Evolutionary conservation across 2,329 filamentous ascomycete species (phyloP), one percentile per base, ranked within the genome.

Genomic region (Fusarium mundagurra): DNA sequence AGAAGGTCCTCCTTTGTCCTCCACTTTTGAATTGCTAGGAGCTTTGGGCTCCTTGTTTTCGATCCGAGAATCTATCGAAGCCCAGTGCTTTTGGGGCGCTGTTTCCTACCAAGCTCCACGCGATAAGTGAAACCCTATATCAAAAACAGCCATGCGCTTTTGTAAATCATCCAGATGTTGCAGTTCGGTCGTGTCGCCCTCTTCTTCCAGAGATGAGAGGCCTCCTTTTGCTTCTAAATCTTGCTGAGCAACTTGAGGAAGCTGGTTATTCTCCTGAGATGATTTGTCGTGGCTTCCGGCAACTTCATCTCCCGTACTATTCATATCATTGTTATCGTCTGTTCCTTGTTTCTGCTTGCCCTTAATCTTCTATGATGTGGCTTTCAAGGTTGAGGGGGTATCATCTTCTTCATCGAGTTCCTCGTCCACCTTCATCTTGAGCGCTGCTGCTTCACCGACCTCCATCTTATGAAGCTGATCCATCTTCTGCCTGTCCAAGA

Each of bases 401-500:
- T 82, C 80, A 27, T 82, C 81, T 34, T 84, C 83, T 10, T 85
- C 84, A 2, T 84, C 83, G 3, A 83, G 80, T 5, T 84, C 83
- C 5, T 81, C 80, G 22, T 84, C 82, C 31, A 84, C 77, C 59
- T 82, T 80, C 78, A 80, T 82, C 62, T 80, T 81, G 9, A 90
- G 80, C 14, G 88, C 89, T 5, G 85, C 86, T 18, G 88, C 89
- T 77, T 91, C 89, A 64, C 86, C 87, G 5, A 89, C 86, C 74
- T 91, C 89, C 89, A 91, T 91, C 75, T 86, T 84, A 76, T 90
- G 89, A 22, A 91, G 83, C 61, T 86, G 87, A 64, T 88, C 85
- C 58, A 81, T 60, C 80, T 89, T 88, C 33, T 79, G 82, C 67
- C 85, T 84, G 67, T 84, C 81, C 17, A 88, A 76, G 7, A 84